Evolutionary conservation across 2,329 filamentous ascomycete species (phyloP).

Genomic region (Hypoxylon sp.): DNA sequence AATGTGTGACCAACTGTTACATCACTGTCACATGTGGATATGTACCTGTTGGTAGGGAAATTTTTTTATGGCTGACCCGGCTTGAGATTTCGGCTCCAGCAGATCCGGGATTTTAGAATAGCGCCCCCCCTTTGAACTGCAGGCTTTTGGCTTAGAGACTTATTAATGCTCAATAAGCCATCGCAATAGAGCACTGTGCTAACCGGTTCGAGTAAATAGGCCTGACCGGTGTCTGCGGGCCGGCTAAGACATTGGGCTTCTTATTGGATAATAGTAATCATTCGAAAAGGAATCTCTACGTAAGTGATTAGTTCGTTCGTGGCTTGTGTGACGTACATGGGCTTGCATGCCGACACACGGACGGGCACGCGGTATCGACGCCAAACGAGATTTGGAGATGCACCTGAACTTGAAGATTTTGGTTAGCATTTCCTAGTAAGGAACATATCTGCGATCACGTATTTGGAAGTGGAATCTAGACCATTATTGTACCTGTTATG

Average conservation of each 20-base stretch:
- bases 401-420: not conserved
- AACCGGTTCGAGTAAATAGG: constrained; percentile 7
- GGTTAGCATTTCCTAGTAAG: constrained; percentile 2
- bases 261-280: constrained; percentile 16
- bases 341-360: constrained; percentile 6
- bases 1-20: constrained; percentile 3
- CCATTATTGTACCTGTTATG: constrained; percentile 1
- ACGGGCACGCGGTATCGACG: no score
- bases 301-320: not conserved
- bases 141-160: no score
- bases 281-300: constrained; percentile 1
- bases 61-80: not conserved
- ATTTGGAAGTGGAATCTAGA: constrained; percentile 7
- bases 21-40: constrained; percentile 19
- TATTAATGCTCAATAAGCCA: constrained; percentile 2
- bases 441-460: not conserved
- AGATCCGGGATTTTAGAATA: constrained; percentile 17
- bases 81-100: constrained; percentile 6
- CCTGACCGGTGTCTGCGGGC: not conserved
- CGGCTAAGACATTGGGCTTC: constrained; percentile 19
- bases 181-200: constrained; percentile 2
- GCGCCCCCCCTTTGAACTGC: constrained; percentile 9
- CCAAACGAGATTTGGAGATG: no score
- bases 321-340: constrained; percentile 8
- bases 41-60: constrained; percentile 1